Conservation (phyloP, 768 basidiomycete genomes). For the Coprinopsis strossmayeri region DNA sequence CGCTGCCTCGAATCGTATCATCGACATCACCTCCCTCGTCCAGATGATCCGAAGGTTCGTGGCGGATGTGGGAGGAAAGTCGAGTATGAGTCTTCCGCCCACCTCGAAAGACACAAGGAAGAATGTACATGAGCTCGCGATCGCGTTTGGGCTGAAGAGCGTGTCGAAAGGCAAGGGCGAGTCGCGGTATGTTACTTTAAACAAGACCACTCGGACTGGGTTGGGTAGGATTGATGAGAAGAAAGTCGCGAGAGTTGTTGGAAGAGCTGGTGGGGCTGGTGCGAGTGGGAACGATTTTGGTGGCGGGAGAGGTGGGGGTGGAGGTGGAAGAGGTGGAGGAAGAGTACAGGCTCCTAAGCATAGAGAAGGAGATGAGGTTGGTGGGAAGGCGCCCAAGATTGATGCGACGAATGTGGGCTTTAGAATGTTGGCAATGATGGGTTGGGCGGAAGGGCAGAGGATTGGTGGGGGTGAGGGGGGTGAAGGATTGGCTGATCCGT, state of each 20-base stretch:
- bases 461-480: conserved; percentile 65
- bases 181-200: conserved; percentile 71
- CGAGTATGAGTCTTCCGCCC: conserved; percentile 67
- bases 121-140: conserved; percentile 75
- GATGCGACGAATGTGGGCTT: conserved; percentile 80
- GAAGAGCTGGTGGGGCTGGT: conserved; percentile 30
- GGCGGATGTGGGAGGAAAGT: conserved; percentile 40
- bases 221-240: conserved; percentile 44
- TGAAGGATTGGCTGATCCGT: conserved; percentile 65
- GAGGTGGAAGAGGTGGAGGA: conserved; percentile 15
- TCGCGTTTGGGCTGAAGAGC: conserved; percentile 72
- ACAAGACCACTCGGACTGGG: conserved; percentile 58
- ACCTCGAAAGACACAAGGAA: conserved; percentile 68
- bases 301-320: conserved; percentile 19
- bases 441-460: conserved; percentile 77
- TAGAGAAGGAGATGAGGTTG: conserved; percentile 83
- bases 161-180: conserved; percentile 65
- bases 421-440: conserved; percentile 83
- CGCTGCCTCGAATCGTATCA: conserved; percentile 38
- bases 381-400: conserved; percentile 83
- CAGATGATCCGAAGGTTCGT: conserved; percentile 68
- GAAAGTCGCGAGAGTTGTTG: conserved; percentile 44
- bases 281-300: conserved; percentile 26
- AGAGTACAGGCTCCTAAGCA: conserved; percentile 37
- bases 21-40: conserved; percentile 64